phyloP scores from a whole-genome alignment of 306 rosid species.

The Senna siamea region DNA sequence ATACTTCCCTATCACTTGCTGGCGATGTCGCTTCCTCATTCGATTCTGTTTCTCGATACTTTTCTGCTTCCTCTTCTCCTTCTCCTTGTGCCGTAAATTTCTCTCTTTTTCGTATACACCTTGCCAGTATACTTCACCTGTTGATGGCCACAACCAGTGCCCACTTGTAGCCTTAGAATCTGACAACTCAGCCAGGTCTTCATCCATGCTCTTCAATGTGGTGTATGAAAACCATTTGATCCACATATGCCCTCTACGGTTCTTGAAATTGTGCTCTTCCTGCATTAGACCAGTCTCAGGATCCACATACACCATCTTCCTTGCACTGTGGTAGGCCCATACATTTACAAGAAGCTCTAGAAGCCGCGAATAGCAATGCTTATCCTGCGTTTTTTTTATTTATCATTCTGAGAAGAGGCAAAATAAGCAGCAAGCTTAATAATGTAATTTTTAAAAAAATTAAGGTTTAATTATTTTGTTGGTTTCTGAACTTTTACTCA shows the following conservation, averaged over 20 bases:
- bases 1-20: constrained; percentile 85
- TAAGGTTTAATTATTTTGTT: no score
- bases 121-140: constrained; percentile 95
- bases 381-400: constrained; percentile 68
- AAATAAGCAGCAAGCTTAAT: constrained; percentile 17
- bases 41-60: constrained; percentile 71
- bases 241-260: constrained; percentile 87
- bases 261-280: constrained; percentile 78
- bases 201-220: constrained; percentile 89
- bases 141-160: constrained; percentile 95
- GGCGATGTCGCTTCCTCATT: constrained; percentile 75
- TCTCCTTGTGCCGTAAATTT: constrained; percentile 66
- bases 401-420: not conserved
- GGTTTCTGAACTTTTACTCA: no score
- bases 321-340: constrained; percentile 95
- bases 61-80: constrained; percentile 80
- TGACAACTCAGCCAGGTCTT: constrained; percentile 84
- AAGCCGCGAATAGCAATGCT: constrained; percentile 83
- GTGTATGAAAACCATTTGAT: constrained; percentile 76
- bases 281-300: constrained; percentile 79
- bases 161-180: constrained; percentile 57
- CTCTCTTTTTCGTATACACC: constrained; percentile 81
- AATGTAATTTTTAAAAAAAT: not conserved
- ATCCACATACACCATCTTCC: constrained; percentile 81
- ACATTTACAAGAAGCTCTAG: constrained; percentile 85